Conservation (phyloP, 148 eudicot genomes). For the Persicaria tinctoria region DNA sequence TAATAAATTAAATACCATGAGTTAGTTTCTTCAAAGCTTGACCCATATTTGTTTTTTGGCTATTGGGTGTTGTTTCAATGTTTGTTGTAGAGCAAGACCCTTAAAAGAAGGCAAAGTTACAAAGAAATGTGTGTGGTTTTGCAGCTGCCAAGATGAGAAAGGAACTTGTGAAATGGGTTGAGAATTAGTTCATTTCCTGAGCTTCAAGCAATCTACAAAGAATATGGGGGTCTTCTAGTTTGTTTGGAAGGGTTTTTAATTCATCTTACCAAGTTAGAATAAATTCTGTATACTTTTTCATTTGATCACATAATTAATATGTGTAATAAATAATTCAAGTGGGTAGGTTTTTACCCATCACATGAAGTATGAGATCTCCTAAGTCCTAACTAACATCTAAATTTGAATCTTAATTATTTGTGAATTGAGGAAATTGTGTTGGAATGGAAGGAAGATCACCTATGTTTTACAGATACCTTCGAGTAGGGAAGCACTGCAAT, state of each 20-base stretch:
- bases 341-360: too few relatives aligned
- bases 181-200: constrained; percentile 5
- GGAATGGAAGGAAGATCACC: too few relatives aligned
- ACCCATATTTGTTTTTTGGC: neutral
- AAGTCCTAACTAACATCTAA: too few relatives aligned
- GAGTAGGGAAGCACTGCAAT: too few relatives aligned
- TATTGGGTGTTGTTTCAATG: neutral
- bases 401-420: too few relatives aligned
- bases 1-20: neutral
- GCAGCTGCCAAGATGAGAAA: neutral
- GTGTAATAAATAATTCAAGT: too few relatives aligned
- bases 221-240: neutral
- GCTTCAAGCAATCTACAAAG: constrained; percentile 6
- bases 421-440: too few relatives aligned
- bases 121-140: neutral
- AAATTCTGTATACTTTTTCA: neutral
- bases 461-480: too few relatives aligned
- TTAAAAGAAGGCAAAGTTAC: neutral
- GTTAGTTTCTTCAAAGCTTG: constrained; percentile 12
- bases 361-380: too few relatives aligned
- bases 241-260: neutral
- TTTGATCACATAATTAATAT: neutral
- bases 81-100: neutral
- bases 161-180: constrained; percentile 11
- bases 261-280: neutral